Evolutionary conservation across 345 rosid genomes (phyloP).

Genomic region (Aquilaria sinensis): DNA sequence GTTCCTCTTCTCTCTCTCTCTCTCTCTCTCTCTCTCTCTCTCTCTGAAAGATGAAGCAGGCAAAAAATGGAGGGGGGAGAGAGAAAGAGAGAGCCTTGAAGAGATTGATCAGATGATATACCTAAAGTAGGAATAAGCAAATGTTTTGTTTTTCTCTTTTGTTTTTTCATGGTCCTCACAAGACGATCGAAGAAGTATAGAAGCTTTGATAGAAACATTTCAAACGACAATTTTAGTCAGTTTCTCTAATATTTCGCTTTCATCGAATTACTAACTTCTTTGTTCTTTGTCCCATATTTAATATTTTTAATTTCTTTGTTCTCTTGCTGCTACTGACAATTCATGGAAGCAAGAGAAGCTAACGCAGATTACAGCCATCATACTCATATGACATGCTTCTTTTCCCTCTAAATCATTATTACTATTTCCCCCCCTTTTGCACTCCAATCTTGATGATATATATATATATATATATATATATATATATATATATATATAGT

Average conservation of each 20-base stretch:
- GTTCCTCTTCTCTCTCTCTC: constrained; percentile 14
- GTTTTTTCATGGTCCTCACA: constrained; percentile 19
- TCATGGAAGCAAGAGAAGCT: constrained; percentile 25
- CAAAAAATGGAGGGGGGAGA: constrained; percentile 17
- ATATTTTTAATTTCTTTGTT: constrained; percentile 5
- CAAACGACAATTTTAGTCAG: constrained; percentile 32
- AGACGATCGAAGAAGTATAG: constrained; percentile 45
- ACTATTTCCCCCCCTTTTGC: constrained; percentile 17
- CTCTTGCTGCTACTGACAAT: constrained; percentile 24
- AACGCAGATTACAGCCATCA: constrained; percentile 19
- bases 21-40: constrained; percentile 10
- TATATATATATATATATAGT: constrained; percentile 15
- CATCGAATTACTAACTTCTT: constrained; percentile 37
- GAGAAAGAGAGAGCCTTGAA: constrained; percentile 28
- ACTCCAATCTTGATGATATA: constrained; percentile 24
- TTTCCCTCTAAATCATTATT: constrained; percentile 19
- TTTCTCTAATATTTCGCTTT: constrained; percentile 42
- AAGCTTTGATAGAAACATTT: constrained; percentile 53
- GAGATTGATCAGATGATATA: constrained; percentile 24
- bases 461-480: constrained; percentile 17
- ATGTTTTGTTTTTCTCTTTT: constrained; percentile 28
- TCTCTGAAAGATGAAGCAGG: constrained; percentile 7
- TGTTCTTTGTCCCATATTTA: constrained; percentile 4
- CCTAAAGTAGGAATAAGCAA: constrained; percentile 61
- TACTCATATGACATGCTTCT: constrained; percentile 28